Percentiles rank a stretch among this genome's conserved stretches.
phyloP scores from a whole-genome alignment of 345 rosid genomes.

The Gossypium arboreum region DNA sequence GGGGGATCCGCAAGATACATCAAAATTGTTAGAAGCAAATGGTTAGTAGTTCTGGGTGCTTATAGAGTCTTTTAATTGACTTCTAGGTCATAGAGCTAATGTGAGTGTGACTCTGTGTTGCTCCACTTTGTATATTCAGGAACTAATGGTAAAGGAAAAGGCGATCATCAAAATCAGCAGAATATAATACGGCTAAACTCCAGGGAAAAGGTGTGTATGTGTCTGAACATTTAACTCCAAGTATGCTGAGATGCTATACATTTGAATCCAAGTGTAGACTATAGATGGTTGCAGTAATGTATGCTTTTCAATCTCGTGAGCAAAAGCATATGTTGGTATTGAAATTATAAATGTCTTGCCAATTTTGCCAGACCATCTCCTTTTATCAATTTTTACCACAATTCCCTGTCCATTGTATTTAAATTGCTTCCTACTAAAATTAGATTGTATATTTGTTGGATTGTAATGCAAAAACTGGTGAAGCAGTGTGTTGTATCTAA shows the following conservation, averaged over 20 bases:
- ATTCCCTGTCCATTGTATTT: neutral
- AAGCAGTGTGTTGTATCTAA: neutral
- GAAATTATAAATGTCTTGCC: neutral
- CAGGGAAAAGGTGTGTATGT: constrained; percentile 41
- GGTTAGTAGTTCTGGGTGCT: constrained; percentile 31
- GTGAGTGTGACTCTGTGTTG: neutral
- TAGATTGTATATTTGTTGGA: neutral
- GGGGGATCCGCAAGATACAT: constrained; percentile 22
- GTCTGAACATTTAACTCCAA: neutral
- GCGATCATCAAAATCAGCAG: constrained; percentile 29
- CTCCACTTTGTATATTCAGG: constrained; percentile 36
- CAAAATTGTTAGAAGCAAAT: constrained; percentile 26
- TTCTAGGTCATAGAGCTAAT: constrained; percentile 1
- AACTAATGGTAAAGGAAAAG: constrained; percentile 31
- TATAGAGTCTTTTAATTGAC: neutral
- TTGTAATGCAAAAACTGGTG: neutral
- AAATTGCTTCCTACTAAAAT: constrained; percentile 4
- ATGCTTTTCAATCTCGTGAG: neutral
- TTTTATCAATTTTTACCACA: neutral
- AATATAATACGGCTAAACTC: constrained; percentile 23
- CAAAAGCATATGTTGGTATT: neutral
- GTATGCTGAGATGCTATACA: neutral
- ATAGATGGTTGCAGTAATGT: constrained; percentile 3
- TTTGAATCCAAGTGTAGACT: neutral
- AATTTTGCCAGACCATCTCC: neutral